Evolutionary conservation across 441 rosid species (phyloP), one percentile per base, ranked within the genome.

Genomic region (Daphne laureola): DNA sequence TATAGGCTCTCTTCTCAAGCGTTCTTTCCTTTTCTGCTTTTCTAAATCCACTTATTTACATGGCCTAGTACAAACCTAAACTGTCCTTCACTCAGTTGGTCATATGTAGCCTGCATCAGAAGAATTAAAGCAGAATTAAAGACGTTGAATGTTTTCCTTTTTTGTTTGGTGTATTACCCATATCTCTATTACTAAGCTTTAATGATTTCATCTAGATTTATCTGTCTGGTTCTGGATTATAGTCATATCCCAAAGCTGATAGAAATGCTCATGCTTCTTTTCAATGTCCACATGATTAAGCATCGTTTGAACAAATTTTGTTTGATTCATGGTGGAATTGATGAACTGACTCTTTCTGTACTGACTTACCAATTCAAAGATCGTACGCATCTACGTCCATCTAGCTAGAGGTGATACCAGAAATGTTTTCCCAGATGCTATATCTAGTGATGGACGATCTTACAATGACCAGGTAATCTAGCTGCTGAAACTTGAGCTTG

Each of bases 391-490:
- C 57, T 94, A 94, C 57, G 95, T 94, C 52, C 87, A 94, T 78
- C 85, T 94, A 43, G 83, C 90, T 12, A 85, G 84, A 56, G 97
- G 99, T 65, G 99, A 94, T 73, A 40, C 78, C 1, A 73, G 70
- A 58, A 84, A 81, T 67, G 73, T 87, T 49, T 94, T 93, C 68
- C 97, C 97, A 18, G 54, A 79, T 58, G 95, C 99, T 67, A 90
- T 94, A 67, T 94, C 95, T 41, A 82, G 76, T 74, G 99, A 94
- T 72, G 99, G 97, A 25, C 81, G 97, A 49, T 90, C 99, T 13
- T 94, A 90, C 65, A 94, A 87, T 15, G 94, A 94, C 51, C 92
- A 84, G 96, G 99, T 94, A 59, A 59, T 43, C 58, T 23, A 9
- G 15, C 23, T 18, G 25, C 21, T 31, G 17, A 59, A 64, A 51